These are phyloP conservation scores for Galerina marginata DNA, from an alignment of 768 basidiomycete species.

Conservation along the genomic window DNA sequence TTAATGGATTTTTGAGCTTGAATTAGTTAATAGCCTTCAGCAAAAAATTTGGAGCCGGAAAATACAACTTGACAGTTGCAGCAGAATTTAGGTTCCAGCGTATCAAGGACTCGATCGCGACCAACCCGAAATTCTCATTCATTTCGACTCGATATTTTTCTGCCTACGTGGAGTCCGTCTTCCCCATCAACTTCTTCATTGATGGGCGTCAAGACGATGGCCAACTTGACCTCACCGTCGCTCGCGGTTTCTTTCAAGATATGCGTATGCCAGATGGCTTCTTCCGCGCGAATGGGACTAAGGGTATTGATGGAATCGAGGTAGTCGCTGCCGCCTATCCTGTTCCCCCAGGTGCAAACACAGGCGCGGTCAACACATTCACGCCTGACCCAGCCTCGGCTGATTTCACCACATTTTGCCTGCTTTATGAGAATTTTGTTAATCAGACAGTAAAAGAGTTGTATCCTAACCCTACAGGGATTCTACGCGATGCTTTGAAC, in stretches of 20 bases:
- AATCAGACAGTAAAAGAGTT: constrained; percentile 22
- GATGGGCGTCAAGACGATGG: constrained; percentile 26
- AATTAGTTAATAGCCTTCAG: constrained; percentile 24
- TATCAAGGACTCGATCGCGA: constrained; percentile 31
- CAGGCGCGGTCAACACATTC: constrained; percentile 22
- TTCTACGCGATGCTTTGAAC: constrained; percentile 21
- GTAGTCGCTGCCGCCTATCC: constrained; percentile 13
- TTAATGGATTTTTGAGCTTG: not conserved
- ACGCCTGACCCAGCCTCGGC: constrained; percentile 24
- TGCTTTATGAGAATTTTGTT: constrained; percentile 27
- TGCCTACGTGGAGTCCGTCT: constrained; percentile 27
- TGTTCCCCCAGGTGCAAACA: constrained; percentile 24
- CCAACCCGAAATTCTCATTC: constrained; percentile 28
- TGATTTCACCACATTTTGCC: constrained; percentile 19
- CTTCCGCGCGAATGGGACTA: constrained; percentile 19
- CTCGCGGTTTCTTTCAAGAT: constrained; percentile 29
- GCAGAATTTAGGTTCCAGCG: constrained; percentile 26
- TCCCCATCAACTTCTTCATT: constrained; percentile 29
- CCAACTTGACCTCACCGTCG: constrained; percentile 23
- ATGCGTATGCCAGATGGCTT: constrained; percentile 24
- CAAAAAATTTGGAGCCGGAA: constrained; percentile 29
- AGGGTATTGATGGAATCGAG: constrained; percentile 16
- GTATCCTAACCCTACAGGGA: constrained; percentile 25
- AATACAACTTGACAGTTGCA: constrained; percentile 29
- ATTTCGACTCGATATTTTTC: constrained; percentile 28